Evolutionary conservation across 768 basidiomycete genomes (phyloP).

Genomic region (Boletellus emodensis): DNA sequence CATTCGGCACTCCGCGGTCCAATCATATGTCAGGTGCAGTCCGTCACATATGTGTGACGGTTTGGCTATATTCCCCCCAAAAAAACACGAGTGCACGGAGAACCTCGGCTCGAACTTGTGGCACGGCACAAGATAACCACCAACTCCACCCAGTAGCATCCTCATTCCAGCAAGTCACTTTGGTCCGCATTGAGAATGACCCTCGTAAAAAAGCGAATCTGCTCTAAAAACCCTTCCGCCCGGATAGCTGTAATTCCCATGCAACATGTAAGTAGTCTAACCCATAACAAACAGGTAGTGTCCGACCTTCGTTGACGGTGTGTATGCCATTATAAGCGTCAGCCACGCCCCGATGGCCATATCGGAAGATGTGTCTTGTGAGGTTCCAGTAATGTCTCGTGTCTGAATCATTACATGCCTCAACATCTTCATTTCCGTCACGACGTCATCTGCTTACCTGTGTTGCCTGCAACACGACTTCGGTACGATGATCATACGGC

Average conservation of each 20-base stretch:
- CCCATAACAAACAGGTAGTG: not conserved
- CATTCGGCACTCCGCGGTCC: constrained; percentile 9
- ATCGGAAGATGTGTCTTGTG: constrained; percentile 46
- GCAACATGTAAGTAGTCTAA: constrained; percentile 7
- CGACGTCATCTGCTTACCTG: constrained; percentile 17
- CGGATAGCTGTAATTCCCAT: constrained; percentile 21
- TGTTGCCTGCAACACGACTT: constrained; percentile 16
- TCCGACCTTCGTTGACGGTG: constrained; percentile 28
- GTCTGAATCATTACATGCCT: constrained; percentile 29
- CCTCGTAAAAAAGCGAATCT: constrained; percentile 31
- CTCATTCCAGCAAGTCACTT: constrained; percentile 17
- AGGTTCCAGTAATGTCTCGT: constrained; percentile 45
- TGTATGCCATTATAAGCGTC: constrained; percentile 36
- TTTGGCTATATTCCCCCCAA: not conserved
- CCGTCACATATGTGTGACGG: not conserved
- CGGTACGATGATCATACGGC: not conserved
- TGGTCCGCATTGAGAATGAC: constrained; percentile 33
- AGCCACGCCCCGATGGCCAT: constrained; percentile 29
- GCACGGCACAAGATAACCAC: not conserved
- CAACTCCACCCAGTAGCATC: no score
- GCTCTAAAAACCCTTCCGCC: constrained; percentile 27
- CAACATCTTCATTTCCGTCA: constrained; percentile 18
- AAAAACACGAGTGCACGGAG: not conserved
- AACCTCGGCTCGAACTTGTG: no score
- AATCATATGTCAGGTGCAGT: not conserved